phyloP scores from a whole-genome alignment of 441 rosid genomes.

The Populus hybrid region DNA sequence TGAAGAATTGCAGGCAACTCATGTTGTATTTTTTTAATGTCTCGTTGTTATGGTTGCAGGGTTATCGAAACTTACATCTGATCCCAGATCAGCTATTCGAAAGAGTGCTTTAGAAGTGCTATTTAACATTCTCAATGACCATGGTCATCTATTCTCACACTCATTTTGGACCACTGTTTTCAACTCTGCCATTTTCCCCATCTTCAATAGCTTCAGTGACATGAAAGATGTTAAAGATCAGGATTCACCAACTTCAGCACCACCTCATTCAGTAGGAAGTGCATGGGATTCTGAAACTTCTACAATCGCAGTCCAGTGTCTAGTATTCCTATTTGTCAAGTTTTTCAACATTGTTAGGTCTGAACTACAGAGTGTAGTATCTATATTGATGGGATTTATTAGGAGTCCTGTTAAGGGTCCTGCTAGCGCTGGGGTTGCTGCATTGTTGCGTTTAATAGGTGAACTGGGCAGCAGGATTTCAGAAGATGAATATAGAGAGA shows the following conservation, averaged over 20 bases:
- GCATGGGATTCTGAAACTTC: constrained; percentile 86
- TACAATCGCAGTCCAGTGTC: constrained; percentile 61
- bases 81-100: constrained; percentile 75
- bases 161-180: constrained; percentile 67
- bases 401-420: constrained; percentile 77
- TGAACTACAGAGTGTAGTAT: constrained; percentile 64
- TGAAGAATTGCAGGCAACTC: not conserved
- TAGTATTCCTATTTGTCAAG: constrained; percentile 66
- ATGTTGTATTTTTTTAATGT: not conserved
- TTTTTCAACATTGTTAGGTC: constrained; percentile 56
- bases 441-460: constrained; percentile 59
- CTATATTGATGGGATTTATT: constrained; percentile 62
- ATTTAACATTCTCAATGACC: constrained; percentile 93
- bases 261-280: constrained; percentile 46
- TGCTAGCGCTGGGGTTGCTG: constrained; percentile 76
- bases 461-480: constrained; percentile 65
- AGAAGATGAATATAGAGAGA: constrained; percentile 74
- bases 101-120: constrained; percentile 92
- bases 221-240: constrained; percentile 50
- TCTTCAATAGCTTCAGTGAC: constrained; percentile 47
- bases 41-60: constrained; percentile 49
- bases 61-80: constrained; percentile 75
- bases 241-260: constrained; percentile 35
- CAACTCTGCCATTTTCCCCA: constrained; percentile 58
- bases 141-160: constrained; percentile 82